Evolutionary conservation across 2,329 filamentous ascomycete species (phyloP).

Genomic region (Mariannaea elegans): DNA sequence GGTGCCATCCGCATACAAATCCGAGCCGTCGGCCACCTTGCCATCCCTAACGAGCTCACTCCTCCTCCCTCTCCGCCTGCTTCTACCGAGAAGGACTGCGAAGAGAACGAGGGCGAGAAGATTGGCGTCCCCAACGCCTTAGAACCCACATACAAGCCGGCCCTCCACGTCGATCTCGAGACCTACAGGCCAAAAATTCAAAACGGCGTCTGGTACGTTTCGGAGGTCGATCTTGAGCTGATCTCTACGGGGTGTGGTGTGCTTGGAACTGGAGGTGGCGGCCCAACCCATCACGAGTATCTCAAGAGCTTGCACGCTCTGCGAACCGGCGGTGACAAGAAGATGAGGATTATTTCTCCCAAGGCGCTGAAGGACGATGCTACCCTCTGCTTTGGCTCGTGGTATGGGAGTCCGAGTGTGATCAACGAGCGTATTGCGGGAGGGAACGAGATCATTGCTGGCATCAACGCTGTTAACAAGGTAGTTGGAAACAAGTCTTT

Average conservation of each 20-base stretch:
- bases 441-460: constrained; percentile 48
- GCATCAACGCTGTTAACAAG: constrained; percentile 47
- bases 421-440: constrained; percentile 49
- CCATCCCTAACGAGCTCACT: constrained; percentile 44
- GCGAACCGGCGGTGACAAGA: constrained; percentile 58
- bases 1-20: constrained; percentile 41
- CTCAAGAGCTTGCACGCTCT: constrained; percentile 60
- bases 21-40: constrained; percentile 67
- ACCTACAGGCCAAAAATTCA: constrained; percentile 59
- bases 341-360: constrained; percentile 60
- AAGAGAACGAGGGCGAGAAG: no score
- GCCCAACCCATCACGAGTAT: constrained; percentile 62
- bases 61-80: no score
- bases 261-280: constrained; percentile 68
- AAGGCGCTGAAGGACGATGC: constrained; percentile 60
- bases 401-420: constrained; percentile 55
- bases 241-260: constrained; percentile 68
- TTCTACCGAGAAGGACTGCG: no score
- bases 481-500: constrained; percentile 44
- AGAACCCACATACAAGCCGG: constrained; percentile 8
- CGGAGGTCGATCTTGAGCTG: constrained; percentile 65
- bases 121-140: no score
- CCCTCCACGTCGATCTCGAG: constrained; percentile 6
- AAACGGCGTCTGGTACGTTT: constrained; percentile 64
- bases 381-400: constrained; percentile 56